Conservation (phyloP, 1,284 basidiomycete genomes). For the Trichosporon coremiiforme region DNA sequence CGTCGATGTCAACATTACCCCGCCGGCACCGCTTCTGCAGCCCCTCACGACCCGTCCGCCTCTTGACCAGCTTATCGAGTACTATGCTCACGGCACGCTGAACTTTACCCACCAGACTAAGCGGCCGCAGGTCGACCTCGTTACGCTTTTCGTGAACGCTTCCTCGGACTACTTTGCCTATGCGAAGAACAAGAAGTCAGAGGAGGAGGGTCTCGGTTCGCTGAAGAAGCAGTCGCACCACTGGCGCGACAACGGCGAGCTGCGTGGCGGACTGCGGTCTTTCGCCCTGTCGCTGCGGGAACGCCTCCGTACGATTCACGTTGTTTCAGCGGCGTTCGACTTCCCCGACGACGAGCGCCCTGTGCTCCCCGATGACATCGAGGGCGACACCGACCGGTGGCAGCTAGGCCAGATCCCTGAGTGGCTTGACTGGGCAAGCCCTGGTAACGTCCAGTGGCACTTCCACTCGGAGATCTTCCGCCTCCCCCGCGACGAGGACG, state of each 20-base stretch:
- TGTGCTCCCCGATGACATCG: constrained; percentile 19
- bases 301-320: constrained; percentile 39
- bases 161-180: constrained; percentile 37
- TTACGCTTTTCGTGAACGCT: constrained; percentile 50
- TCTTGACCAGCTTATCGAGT: constrained; percentile 28
- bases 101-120: constrained; percentile 1
- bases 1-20: background rate
- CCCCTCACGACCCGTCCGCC: constrained; percentile 30
- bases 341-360: constrained; percentile 22
- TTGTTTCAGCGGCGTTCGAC: constrained; percentile 45
- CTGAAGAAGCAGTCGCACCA: constrained; percentile 31
- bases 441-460: constrained; percentile 42
- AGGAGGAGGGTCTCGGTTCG: constrained; percentile 31
- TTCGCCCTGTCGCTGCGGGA: constrained; percentile 35
- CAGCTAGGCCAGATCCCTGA: constrained; percentile 46
- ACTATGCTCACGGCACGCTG: constrained; percentile 32
- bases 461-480: constrained; percentile 47
- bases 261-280: constrained; percentile 46
- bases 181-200: constrained; percentile 34
- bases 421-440: constrained; percentile 46
- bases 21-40: constrained; percentile 24
- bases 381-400: constrained; percentile 28
- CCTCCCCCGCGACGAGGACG: constrained; percentile 41
- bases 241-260: constrained; percentile 52
- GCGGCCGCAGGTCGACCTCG: constrained; percentile 37